Evolutionary conservation across 2,329 filamentous ascomycete genomes (phyloP).

Genomic region (Phaeosphaeria sp.): DNA sequence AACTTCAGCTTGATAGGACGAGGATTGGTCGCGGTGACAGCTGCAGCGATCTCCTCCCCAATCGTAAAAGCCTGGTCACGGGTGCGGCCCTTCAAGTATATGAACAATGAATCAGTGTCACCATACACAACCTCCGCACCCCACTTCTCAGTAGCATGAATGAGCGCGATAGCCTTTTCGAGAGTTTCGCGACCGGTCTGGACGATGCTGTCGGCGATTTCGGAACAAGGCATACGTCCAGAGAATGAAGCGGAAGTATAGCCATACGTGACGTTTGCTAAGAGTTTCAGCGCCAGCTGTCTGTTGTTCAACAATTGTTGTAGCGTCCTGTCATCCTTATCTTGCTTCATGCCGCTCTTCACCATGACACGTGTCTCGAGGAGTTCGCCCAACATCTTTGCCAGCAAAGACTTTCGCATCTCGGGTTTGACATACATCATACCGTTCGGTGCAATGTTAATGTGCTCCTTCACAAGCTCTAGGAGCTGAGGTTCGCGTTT

Average conservation of each 20-base stretch:
- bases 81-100: constrained; percentile 86
- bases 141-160: constrained; percentile 88
- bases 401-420: constrained; percentile 87
- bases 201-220: constrained; percentile 98
- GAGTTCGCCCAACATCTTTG: constrained; percentile 96
- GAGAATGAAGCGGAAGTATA: constrained; percentile 98
- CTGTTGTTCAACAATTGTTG: constrained; percentile 91
- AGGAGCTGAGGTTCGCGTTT: constrained; percentile 76
- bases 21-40: constrained; percentile 88
- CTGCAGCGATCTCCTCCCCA: constrained; percentile 87
- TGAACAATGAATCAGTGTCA: constrained; percentile 94
- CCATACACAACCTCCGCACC: constrained; percentile 97
- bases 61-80: constrained; percentile 89
- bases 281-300: constrained; percentile 90
- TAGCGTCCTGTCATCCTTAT: constrained; percentile 84
- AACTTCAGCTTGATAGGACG: constrained; percentile 95
- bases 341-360: constrained; percentile 93
- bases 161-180: constrained; percentile 89
- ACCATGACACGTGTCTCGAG: constrained; percentile 97
- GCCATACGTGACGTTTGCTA: constrained; percentile 98
- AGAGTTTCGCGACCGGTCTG: constrained; percentile 94
- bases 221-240: constrained; percentile 95
- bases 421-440: constrained; percentile 92
- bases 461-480: constrained; percentile 78
- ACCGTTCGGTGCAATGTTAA: constrained; percentile 94